Evolutionary conservation across 495 filamentous ascomycete species (phyloP).

Genomic region (Ramalina peruviana): DNA sequence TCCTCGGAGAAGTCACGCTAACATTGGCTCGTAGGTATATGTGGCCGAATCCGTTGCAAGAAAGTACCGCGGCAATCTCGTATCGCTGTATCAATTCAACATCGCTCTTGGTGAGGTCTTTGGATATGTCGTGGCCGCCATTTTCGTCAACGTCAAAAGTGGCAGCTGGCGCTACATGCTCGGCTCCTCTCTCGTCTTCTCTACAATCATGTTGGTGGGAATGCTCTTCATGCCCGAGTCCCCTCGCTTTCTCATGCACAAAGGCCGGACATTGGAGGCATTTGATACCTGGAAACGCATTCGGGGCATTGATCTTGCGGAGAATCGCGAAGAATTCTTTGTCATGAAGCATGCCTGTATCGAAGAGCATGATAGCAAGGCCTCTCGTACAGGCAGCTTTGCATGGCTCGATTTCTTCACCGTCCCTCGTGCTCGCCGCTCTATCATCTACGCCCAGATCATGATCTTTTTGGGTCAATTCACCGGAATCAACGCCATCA

Average conservation of each 20-base stretch:
- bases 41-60: constrained; percentile 32
- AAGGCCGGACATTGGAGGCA: constrained; percentile 31
- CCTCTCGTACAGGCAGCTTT: constrained; percentile 26
- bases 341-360: constrained; percentile 43
- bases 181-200: constrained; percentile 49
- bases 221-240: constrained; percentile 47
- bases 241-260: constrained; percentile 45
- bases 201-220: constrained; percentile 42
- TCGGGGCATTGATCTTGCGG: constrained; percentile 33
- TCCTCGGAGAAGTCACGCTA: background rate
- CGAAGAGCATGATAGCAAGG: constrained; percentile 30
- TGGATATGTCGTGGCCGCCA: constrained; percentile 47
- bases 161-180: constrained; percentile 54
- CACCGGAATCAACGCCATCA: constrained; percentile 46
- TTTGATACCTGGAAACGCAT: constrained; percentile 49
- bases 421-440: constrained; percentile 40
- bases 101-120: constrained; percentile 50
- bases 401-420: constrained; percentile 52
- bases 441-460: constrained; percentile 45
- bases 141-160: constrained; percentile 38
- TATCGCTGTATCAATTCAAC: constrained; percentile 49
- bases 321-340: constrained; percentile 45
- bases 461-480: constrained; percentile 51
- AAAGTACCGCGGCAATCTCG: constrained; percentile 43
- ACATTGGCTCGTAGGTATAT: constrained; percentile 25